Evolutionary conservation across 306 rosid genomes (phyloP).

Genomic region (Fragaria vesca): DNA sequence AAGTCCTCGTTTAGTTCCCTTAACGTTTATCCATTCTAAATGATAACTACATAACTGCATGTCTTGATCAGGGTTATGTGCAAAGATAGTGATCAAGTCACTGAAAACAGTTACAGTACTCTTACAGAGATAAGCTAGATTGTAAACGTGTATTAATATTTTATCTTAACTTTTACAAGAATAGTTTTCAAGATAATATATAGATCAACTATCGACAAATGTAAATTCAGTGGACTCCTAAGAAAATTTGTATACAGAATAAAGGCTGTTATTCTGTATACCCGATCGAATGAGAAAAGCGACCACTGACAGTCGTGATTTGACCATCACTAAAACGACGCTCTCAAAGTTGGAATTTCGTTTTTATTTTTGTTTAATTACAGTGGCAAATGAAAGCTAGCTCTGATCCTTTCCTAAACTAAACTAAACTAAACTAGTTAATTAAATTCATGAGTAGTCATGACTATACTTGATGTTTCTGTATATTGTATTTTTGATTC

Average conservation of each 20-base stretch:
- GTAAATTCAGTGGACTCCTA: slow-evolving; percentile 20
- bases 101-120: not conserved
- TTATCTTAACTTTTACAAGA: not conserved
- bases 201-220: not conserved
- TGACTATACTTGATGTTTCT: not conserved
- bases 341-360: not conserved
- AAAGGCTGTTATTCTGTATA: slow-evolving; percentile 12
- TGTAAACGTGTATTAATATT: not conserved
- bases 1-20: too few relatives aligned
- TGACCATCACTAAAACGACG: slow-evolving; percentile 24
- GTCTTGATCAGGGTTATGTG: not conserved
- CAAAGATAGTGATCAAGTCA: not conserved
- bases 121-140: not conserved
- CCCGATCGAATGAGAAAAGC: slow-evolving; percentile 5
- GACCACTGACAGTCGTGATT: slow-evolving; percentile 3
- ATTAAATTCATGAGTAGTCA: not conserved
- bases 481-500: not conserved
- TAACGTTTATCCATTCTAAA: not conserved
- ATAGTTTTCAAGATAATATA: not conserved
- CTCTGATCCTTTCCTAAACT: not conserved
- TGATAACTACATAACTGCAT: not conserved
- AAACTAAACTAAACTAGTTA: too few relatives aligned
- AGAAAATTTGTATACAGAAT: slow-evolving; percentile 8
- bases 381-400: not conserved
- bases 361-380: not conserved